phyloP scores from a whole-genome alignment of 2,329 filamentous ascomycete species.

The Didymosphaeria variabile region DNA sequence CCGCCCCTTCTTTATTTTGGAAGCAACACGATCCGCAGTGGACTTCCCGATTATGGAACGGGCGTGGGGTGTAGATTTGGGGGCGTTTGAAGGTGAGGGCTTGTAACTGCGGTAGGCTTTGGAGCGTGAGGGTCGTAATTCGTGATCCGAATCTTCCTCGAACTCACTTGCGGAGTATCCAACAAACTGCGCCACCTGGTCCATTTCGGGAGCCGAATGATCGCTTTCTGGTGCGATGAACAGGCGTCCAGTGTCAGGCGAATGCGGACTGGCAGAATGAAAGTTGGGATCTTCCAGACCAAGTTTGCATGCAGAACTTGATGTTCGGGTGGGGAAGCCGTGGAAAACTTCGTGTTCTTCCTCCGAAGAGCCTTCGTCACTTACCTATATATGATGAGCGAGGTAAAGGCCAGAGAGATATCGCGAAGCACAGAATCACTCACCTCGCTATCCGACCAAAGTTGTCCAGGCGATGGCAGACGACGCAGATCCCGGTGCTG shows the following conservation, averaged over 20 bases:
- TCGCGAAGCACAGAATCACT: neutral
- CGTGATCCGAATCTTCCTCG: constrained; percentile 7
- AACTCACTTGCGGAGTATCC: constrained; percentile 8
- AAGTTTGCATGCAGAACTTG: neutral
- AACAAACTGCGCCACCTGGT: neutral
- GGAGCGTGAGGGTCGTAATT: neutral
- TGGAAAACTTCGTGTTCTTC: neutral
- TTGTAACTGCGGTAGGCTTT: neutral
- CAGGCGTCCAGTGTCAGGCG: neutral
- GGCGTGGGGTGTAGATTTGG: neutral
- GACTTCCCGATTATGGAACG: neutral
- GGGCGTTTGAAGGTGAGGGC: neutral
- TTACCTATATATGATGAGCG: neutral
- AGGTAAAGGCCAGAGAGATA: neutral
- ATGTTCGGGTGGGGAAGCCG: neutral
- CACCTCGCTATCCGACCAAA: constrained; percentile 9
- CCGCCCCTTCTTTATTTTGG: neutral
- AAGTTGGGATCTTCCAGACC: neutral
- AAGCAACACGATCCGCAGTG: neutral
- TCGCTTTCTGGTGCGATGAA: neutral
- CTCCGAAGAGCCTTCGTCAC: neutral
- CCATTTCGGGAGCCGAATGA: neutral
- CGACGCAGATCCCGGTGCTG: neutral
- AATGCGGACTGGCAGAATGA: neutral
- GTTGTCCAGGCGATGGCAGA: neutral